phyloP scores from a whole-genome alignment of 2,329 filamentous ascomycete species.

The Tolypocladium paradoxum region DNA sequence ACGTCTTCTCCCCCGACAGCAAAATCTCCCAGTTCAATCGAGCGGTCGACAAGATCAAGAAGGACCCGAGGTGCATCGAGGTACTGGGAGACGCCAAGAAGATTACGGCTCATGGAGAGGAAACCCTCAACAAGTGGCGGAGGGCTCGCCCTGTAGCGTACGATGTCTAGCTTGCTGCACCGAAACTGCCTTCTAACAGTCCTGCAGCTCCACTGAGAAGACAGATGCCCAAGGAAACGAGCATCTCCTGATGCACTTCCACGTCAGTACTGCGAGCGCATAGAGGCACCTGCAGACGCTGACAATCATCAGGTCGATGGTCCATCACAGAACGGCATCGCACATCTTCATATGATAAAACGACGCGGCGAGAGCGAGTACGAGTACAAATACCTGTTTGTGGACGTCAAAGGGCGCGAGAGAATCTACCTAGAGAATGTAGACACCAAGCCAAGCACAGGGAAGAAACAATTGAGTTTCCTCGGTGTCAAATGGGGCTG shows the following conservation, averaged over 20 bases:
- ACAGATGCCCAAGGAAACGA: slow-evolving; percentile 67
- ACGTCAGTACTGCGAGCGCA: slow-evolving; percentile 39
- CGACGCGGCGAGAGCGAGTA: slow-evolving; percentile 53
- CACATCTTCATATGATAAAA: slow-evolving; percentile 69
- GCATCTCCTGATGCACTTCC: slow-evolving; percentile 77
- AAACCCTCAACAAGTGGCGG: slow-evolving; percentile 73
- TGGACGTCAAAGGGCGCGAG: slow-evolving; percentile 66
- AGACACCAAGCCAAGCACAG: slow-evolving; percentile 26
- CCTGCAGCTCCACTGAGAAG: slow-evolving; percentile 47
- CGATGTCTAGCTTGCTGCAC: background rate
- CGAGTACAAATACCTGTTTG: slow-evolving; percentile 67
- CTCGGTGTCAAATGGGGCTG: slow-evolving; percentile 50
- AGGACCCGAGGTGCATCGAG: slow-evolving; percentile 58
- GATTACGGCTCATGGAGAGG: slow-evolving; percentile 73
- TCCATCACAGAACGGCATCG: slow-evolving; percentile 60
- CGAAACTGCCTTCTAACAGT: slow-evolving; percentile 14
- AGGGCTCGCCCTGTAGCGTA: slow-evolving; percentile 52
- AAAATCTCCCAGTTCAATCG: slow-evolving; percentile 84
- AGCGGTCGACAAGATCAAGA: slow-evolving; percentile 68
- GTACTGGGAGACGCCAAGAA: slow-evolving; percentile 65
- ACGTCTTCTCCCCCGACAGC: slow-evolving; percentile 76
- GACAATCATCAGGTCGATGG: slow-evolving; percentile 55
- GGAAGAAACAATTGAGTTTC: slow-evolving; percentile 38
- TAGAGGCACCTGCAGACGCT: background rate
- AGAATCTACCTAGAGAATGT: slow-evolving; percentile 56